Evolutionary conservation across 1,139 yeast species (phyloP).

Genomic region (Candida freyschussii): DNA sequence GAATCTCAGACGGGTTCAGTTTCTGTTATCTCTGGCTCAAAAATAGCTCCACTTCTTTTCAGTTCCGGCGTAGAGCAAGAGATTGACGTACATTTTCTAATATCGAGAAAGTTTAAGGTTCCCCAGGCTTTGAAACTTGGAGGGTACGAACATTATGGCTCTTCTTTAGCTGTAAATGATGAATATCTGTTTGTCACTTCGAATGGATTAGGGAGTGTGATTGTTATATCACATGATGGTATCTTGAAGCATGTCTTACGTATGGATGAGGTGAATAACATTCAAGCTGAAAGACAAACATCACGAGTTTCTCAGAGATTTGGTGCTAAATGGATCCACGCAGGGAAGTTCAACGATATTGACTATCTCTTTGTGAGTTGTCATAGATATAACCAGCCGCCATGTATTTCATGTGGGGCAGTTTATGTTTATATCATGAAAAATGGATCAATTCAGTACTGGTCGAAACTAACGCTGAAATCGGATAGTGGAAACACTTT

Average conservation of each 20-base stretch:
- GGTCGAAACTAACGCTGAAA: constrained; percentile 17
- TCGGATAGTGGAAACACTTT: constrained; percentile 18
- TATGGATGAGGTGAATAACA: constrained; percentile 3
- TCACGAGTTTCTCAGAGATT: constrained; percentile 28
- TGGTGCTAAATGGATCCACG: constrained; percentile 27
- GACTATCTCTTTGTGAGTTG: constrained; percentile 29
- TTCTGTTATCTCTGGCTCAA: constrained; percentile 33
- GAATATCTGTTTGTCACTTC: constrained; percentile 28
- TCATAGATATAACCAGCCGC: constrained; percentile 16
- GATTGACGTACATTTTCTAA: constrained; percentile 14
- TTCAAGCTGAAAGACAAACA: constrained; percentile 4
- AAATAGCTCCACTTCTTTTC: constrained; percentile 20
- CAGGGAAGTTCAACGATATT: constrained; percentile 19
- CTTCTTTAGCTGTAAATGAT: constrained; percentile 25
- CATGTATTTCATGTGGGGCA: constrained; percentile 34
- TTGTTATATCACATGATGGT: constrained; percentile 17
- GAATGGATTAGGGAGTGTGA: constrained; percentile 32
- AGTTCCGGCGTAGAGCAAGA: constrained; percentile 11
- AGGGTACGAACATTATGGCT: constrained; percentile 37
- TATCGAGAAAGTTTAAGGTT: constrained; percentile 14
- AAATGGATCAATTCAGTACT: constrained; percentile 12
- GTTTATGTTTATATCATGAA: constrained; percentile 31
- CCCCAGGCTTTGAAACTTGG: constrained; percentile 22
- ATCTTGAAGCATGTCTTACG: constrained; percentile 8
- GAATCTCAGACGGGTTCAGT: constrained; percentile 40